Percentiles rank a stretch among this genome's conserved stretches.
phyloP scores from a whole-genome alignment of 371 early-diverging fungal species.

The Lichtheimia ramosa region DNA sequence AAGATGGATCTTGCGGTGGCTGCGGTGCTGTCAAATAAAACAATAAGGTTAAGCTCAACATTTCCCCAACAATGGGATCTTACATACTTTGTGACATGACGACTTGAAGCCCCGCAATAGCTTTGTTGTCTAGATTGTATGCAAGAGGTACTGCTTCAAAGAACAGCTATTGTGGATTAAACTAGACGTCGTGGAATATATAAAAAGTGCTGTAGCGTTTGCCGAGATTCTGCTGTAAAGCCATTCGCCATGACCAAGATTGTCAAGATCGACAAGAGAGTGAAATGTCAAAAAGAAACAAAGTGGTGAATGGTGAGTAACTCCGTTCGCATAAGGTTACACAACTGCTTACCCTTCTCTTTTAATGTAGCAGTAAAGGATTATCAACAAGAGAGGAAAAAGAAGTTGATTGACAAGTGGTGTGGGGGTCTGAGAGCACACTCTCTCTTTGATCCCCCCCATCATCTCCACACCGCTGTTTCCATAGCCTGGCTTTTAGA shows the following conservation, averaged over 20 bases:
- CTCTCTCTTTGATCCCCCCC: background rate
- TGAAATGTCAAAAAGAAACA: slow-evolving; percentile 9
- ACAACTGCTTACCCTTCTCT: slow-evolving; percentile 10
- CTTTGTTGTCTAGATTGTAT: too few relatives aligned
- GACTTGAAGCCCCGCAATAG: slow-evolving; percentile 27
- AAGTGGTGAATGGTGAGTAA: slow-evolving; percentile 2
- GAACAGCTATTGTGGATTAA: background rate
- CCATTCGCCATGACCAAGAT: background rate
- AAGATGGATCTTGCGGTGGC: slow-evolving; percentile 7
- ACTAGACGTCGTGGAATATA: background rate
- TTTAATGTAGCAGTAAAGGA: background rate
- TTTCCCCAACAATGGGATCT: background rate
- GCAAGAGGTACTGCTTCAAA: background rate
- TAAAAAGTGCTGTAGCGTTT: background rate
- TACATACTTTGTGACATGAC: slow-evolving; percentile 25
- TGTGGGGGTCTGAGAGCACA: slow-evolving; percentile 1
- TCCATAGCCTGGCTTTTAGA: slow-evolving; percentile 11
- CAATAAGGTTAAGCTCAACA: slow-evolving; percentile 7
- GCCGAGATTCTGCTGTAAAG: background rate
- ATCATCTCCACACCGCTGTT: slow-evolving; percentile 1
- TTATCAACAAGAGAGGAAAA: background rate
- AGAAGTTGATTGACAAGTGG: slow-evolving; percentile 2
- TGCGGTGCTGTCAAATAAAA: slow-evolving; percentile 15
- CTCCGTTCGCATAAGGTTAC: slow-evolving; percentile 8
- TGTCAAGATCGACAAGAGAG: background rate